phyloP scores from a whole-genome alignment of 805 yeast genomes.

The Candida easanensis region DNA sequence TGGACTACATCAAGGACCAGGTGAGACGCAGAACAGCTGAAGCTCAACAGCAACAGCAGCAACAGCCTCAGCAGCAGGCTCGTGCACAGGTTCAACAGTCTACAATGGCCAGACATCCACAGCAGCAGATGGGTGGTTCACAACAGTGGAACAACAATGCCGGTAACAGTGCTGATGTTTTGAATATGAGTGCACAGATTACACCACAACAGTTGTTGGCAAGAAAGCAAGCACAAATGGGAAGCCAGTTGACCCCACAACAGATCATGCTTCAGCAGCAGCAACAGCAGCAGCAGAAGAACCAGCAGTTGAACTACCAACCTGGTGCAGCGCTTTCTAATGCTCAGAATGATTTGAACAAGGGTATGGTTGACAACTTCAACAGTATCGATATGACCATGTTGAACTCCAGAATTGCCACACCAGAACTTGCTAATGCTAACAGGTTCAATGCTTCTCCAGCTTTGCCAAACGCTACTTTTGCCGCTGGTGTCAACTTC shows the following conservation, averaged over 20 bases:
- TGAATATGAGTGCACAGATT: conserved; percentile 22
- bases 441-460: conserved; percentile 17
- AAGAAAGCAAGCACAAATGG: conserved; percentile 26
- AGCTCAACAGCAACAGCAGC: conserved; percentile 23
- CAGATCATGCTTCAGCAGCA: conserved; percentile 25
- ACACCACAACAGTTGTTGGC: conserved; percentile 28
- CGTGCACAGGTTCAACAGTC: neutral
- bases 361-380: conserved; percentile 2
- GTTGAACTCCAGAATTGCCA: conserved; percentile 13
- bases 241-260: conserved; percentile 24
- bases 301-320: conserved; percentile 17
- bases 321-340: conserved; percentile 4
- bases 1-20: conserved; percentile 71
- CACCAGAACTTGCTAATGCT: conserved; percentile 17
- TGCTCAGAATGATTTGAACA: neutral
- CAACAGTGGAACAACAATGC: conserved; percentile 20
- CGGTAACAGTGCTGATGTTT: conserved; percentile 9
- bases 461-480: conserved; percentile 14
- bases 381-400: conserved; percentile 15
- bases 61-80: conserved; percentile 19
- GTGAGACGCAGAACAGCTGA: conserved; percentile 32
- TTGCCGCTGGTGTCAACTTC: conserved; percentile 9
- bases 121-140: conserved; percentile 1
- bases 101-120: neutral
- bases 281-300: conserved; percentile 18